Conservation (phyloP, 495 filamentous ascomycete species). For the Recurvomyces mirabilis region DNA sequence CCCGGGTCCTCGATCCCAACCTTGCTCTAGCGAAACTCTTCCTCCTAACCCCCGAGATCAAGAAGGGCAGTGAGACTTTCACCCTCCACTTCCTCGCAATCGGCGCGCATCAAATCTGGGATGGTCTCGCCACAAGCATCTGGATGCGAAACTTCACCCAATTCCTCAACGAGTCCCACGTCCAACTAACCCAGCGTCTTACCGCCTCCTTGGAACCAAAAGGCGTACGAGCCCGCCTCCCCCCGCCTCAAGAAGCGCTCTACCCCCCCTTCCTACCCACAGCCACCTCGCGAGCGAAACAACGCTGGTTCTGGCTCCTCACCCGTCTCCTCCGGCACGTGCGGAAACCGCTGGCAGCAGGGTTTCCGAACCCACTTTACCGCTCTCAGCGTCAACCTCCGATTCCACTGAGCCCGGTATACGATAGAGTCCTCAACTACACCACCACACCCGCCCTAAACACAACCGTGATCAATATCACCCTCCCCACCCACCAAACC, state of each 20-base stretch:
- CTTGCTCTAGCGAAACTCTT: constrained; percentile 26
- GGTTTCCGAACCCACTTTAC: constrained; percentile 28
- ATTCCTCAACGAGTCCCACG: constrained; percentile 24
- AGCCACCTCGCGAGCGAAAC: constrained; percentile 19
- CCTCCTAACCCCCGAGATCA: constrained; percentile 23
- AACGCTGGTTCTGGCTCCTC: constrained; percentile 33
- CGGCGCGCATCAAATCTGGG: constrained; percentile 27
- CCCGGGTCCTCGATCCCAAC: constrained; percentile 24
- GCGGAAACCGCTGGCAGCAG: constrained; percentile 24
- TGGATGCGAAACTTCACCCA: constrained; percentile 28
- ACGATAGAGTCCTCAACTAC: constrained; percentile 27
- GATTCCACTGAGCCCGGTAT: constrained; percentile 22
- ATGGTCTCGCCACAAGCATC: constrained; percentile 27
- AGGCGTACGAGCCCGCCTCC: constrained; percentile 16
- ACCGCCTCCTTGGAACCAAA: background rate
- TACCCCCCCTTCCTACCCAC: too few species aligned
- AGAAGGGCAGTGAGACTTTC: constrained; percentile 14
- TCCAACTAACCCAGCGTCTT: constrained; percentile 4
- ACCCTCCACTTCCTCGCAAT: constrained; percentile 21
- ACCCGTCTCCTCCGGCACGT: constrained; percentile 29
- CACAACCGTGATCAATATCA: constrained; percentile 13
- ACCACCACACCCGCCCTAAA: constrained; percentile 23
- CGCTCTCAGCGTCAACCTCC: constrained; percentile 5
- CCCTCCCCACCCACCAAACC: constrained; percentile 16
- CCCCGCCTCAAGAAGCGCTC: constrained; percentile 31